Evolutionary conservation across 208 protist species (phyloP).

Genomic region (Trypanosomatidae sp.): DNA sequence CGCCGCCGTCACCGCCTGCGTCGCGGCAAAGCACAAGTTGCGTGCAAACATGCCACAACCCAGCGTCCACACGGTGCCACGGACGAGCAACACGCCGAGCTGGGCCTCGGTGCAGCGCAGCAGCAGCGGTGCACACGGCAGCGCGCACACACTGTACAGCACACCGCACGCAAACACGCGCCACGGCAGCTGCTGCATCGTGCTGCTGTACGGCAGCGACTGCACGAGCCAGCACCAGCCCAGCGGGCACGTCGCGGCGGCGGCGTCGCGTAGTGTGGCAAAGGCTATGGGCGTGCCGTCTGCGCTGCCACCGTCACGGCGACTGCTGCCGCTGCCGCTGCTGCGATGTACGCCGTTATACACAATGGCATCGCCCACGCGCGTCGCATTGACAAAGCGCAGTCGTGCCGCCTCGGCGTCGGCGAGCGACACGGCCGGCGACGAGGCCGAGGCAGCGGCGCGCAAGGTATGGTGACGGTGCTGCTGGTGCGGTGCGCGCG

Average conservation of each 20-base stretch:
- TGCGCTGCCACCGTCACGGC: too few species aligned
- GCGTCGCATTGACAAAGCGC: too few species aligned
- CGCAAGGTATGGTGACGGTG: too few species aligned
- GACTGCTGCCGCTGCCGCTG: too few species aligned
- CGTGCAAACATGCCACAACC: slow-evolving; percentile 23
- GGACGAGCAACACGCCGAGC: slow-evolving; percentile 37
- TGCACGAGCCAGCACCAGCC: slow-evolving; percentile 46
- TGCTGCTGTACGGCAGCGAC: slow-evolving; percentile 19
- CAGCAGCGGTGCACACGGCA: slow-evolving; percentile 41
- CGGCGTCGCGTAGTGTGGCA: slow-evolving; percentile 9
- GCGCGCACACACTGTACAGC: slow-evolving; percentile 31
- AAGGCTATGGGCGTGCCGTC: slow-evolving; percentile 6
- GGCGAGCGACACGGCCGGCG: too few species aligned
- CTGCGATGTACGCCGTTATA: too few species aligned
- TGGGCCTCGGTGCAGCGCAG: slow-evolving; percentile 59
- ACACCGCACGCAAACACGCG: slow-evolving; percentile 28
- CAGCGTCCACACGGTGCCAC: slow-evolving; percentile 74
- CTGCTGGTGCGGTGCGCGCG: too few species aligned
- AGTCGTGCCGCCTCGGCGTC: too few species aligned
- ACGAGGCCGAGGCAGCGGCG: too few species aligned
- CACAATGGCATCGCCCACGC: too few species aligned
- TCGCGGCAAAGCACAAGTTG: slow-evolving; percentile 20
- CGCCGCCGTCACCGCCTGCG: slow-evolving; percentile 10
- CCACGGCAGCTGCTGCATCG: slow-evolving; percentile 17
- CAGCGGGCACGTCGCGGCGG: slow-evolving; percentile 5